Evolutionary conservation across 2,329 filamentous ascomycete species (phyloP).

Genomic region (Claviceps africana): DNA sequence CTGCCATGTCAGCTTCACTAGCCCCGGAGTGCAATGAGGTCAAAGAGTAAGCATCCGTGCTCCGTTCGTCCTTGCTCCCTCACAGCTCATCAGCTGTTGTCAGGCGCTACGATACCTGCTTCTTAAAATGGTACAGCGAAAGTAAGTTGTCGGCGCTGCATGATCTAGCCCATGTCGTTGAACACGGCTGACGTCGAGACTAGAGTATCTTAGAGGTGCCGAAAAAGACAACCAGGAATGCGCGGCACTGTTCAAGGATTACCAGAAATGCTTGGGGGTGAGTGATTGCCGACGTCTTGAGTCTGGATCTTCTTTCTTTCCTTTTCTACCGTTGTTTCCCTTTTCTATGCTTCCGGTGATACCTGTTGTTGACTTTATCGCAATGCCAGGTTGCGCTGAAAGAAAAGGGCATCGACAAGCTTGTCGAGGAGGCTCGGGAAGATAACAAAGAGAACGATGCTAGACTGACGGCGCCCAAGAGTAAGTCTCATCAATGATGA

Average conservation of each 20-base stretch:
- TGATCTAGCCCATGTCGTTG: background rate
- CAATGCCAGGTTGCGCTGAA: constrained; percentile 61
- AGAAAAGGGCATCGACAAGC: constrained; percentile 78
- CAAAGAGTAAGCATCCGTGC: constrained; percentile 58
- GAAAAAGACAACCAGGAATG: constrained; percentile 76
- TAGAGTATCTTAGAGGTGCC: constrained; percentile 80
- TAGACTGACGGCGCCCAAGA: constrained; percentile 28
- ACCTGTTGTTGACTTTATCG: background rate
- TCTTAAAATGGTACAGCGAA: constrained; percentile 98
- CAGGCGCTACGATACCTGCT: constrained; percentile 92
- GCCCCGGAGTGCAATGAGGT: constrained; percentile 90
- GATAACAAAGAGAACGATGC: constrained; percentile 80
- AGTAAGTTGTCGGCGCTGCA: constrained; percentile 43
- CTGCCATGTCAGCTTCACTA: constrained; percentile 69
- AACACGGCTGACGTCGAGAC: background rate
- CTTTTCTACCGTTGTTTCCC: no score
- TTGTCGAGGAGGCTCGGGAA: constrained; percentile 81
- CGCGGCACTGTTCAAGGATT: constrained; percentile 70
- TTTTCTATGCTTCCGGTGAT: background rate
- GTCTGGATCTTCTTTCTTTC: background rate
- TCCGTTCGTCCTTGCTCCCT: background rate
- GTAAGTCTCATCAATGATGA: constrained; percentile 15
- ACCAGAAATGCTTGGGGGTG: constrained; percentile 75
- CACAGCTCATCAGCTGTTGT: background rate
- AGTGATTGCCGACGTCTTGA: background rate